Base-by-base conservation (phyloP, 2,329 filamentous ascomycete species). In the Cytospora leucostoma region DNA sequence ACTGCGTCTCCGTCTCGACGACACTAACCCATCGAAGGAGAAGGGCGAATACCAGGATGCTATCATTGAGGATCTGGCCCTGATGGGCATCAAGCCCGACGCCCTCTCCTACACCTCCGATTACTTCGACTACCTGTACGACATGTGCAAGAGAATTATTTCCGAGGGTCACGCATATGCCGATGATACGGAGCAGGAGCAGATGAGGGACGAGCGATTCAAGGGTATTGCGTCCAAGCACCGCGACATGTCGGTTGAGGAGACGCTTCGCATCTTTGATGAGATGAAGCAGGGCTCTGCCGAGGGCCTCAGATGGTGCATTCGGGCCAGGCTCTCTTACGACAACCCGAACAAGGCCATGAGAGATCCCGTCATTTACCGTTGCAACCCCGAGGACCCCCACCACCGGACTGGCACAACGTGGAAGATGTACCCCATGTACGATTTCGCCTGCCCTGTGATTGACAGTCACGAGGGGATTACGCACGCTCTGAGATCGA, bases 1-100 rank as follows among this genome's bases (percentile, higher is more conserved):
- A 71, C 83, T 99, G 70, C 88, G 96, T 65, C 86, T 98, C 56
- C 91, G 95, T 65, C 95, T 99, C 73, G 95, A 99, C 74, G 95
- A 99, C 74, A 99, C 95, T 62, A 99, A 99, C 78, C 95, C 95
- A 8, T 88, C 90, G 65, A 98, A 98, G 76, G 95, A 99, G 82
- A 97, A 96, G 81, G 88, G 94, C 75, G 95, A 98, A 79, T 99
- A 89, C 75, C 89, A 98, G 75, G 93, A 98, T 77, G 85, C 93
- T 6, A 99, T 99, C 67, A 82, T 97, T 47, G 90, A 97, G 79
- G 95, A 99, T 76, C 84, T 97, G 57, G 87, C 88, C 56, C 84
- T 98, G 59, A 92, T 99, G 84, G 94, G 93, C 35, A 91, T 99
- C 76, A 91, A 90, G 78, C 91, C 93, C 27, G 94, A 97, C 76